phyloP scores from a whole-genome alignment of 495 filamentous ascomycete species.

The Parathielavia appendiculata region DNA sequence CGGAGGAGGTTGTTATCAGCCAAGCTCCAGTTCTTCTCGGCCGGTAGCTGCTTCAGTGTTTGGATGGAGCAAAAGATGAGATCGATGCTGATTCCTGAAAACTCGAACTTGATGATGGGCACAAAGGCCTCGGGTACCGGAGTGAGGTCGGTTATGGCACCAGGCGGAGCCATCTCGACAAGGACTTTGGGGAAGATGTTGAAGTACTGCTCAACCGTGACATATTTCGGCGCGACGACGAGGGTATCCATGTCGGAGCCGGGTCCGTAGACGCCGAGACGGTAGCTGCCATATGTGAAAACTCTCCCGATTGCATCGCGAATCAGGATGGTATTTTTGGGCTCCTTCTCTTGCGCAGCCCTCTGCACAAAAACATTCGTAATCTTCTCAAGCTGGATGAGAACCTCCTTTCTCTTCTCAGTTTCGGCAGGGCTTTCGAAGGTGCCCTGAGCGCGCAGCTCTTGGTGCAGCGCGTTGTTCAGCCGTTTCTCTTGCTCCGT shows the following conservation, averaged over 20 bases:
- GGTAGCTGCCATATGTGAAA: slow-evolving; percentile 91
- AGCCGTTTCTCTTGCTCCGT: slow-evolving; percentile 66
- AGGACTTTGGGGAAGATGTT: slow-evolving; percentile 74
- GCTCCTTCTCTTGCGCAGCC: slow-evolving; percentile 66
- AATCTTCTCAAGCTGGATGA: slow-evolving; percentile 69
- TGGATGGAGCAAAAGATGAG: slow-evolving; percentile 82
- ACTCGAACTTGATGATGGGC: slow-evolving; percentile 92
- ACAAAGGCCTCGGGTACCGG: slow-evolving; percentile 85
- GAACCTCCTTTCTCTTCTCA: slow-evolving; percentile 54
- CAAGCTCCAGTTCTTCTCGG: slow-evolving; percentile 58
- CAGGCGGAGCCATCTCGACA: slow-evolving; percentile 62
- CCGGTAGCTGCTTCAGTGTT: slow-evolving; percentile 61
- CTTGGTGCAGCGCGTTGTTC: slow-evolving; percentile 71
- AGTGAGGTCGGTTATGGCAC: slow-evolving; percentile 78
- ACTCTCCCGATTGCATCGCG: slow-evolving; percentile 82
- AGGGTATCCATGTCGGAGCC: slow-evolving; percentile 98
- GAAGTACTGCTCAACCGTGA: slow-evolving; percentile 86
- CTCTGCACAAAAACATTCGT: slow-evolving; percentile 77
- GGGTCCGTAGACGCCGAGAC: slow-evolving; percentile 88
- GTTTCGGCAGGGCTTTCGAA: slow-evolving; percentile 81
- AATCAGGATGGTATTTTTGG: slow-evolving; percentile 67
- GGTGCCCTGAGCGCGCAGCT: slow-evolving; percentile 81
- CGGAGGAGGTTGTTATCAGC: slow-evolving; percentile 78
- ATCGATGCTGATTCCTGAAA: slow-evolving; percentile 88
- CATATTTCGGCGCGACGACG: slow-evolving; percentile 81